Evolutionary conservation across 2,329 filamentous ascomycete species (phyloP), one percentile per base, ranked within the genome.

Genomic region (Aureobasidium melanogenum): DNA sequence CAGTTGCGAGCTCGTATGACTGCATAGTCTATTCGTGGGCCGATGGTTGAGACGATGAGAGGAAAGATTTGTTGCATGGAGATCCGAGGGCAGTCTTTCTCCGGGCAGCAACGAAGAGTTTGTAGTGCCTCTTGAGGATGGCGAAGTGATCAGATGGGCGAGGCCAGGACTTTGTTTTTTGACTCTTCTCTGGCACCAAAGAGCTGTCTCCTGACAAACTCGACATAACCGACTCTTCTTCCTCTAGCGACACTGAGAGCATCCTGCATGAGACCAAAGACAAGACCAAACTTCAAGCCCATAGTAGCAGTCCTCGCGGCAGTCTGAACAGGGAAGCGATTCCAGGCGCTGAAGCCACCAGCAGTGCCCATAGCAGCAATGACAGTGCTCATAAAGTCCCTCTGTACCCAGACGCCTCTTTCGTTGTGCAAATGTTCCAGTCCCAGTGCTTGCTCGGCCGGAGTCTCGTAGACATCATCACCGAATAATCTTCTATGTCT

Each of bases 261-360:
- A 75, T 97, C 93, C 75, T 97, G 92, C 62, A 88, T 73, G 39
- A 93, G 77, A 26, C 93, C 93, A 74, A 91, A 97, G 8, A 78
- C 83, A 38, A 96, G 71, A 22, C 93, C 92, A 66, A 91, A 86
- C 67, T 88, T 79, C 48, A 97, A 77, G 1, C 91, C 93, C 67
- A 88, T 84, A 71, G 86, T 89, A 55, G 91, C 91, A 46, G 90
- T 94, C 64, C 77, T 69, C 39, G 75, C 75, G 22, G 77, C 74
- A 26, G 74, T 79, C 24, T 87, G 85, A 32, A 93, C 76, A 36
- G 91, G 89, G 68, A 97, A 89, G 44, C 86, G 83, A 78, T 92
- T 89, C 84, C 89, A 88, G 62, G 91, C 77, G 71, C 91, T 96
- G 79, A 96, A 97, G 9, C 86, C 81, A 2, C 93, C 93, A 0